Percentiles rank a stretch among this genome's conserved stretches.
These are phyloP conservation scores for Galerina marginata DNA, from an alignment of 768 basidiomycete genomes.

Conservation along the genomic window DNA sequence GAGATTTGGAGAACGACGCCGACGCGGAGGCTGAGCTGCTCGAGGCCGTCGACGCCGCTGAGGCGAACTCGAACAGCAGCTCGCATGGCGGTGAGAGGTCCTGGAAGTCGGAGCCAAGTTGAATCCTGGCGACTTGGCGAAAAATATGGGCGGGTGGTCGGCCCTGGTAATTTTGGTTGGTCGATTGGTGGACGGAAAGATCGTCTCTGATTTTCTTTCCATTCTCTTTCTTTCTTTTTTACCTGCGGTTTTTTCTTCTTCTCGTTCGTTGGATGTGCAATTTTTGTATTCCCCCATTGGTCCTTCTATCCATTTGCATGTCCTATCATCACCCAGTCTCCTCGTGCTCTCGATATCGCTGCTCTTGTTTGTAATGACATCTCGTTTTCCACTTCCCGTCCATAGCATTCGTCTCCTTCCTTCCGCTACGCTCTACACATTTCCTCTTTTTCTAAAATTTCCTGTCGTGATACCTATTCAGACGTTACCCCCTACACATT, in stretches of 20 bases:
- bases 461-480: not conserved
- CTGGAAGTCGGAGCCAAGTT: slow-evolving; percentile 23
- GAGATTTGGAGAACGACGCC: slow-evolving; percentile 24
- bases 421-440: not conserved
- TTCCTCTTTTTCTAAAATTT: too few relatives aligned
- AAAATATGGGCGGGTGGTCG: not conserved
- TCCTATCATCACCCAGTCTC: too few relatives aligned
- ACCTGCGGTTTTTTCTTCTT: not conserved
- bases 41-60: slow-evolving; percentile 58
- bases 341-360: too few relatives aligned
- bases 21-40: slow-evolving; percentile 45
- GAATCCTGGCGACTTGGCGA: slow-evolving; percentile 1
- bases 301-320: too few relatives aligned
- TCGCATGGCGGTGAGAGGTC: slow-evolving; percentile 27
- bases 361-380: not conserved
- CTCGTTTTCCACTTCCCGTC: not conserved
- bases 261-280: not conserved
- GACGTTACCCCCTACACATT: not conserved
- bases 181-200: slow-evolving; percentile 6
- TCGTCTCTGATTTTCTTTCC: not conserved
- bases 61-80: slow-evolving; percentile 42
- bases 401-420: not conserved
- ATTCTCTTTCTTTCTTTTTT: not conserved
- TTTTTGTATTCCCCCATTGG: too few relatives aligned
- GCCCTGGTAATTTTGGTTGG: not conserved